A percentile compares a stretch with the other conserved stretches of the same genome.
phyloP scores from a whole-genome alignment of 2,329 filamentous ascomycete genomes.

The Gaeumannomyces tritici region DNA sequence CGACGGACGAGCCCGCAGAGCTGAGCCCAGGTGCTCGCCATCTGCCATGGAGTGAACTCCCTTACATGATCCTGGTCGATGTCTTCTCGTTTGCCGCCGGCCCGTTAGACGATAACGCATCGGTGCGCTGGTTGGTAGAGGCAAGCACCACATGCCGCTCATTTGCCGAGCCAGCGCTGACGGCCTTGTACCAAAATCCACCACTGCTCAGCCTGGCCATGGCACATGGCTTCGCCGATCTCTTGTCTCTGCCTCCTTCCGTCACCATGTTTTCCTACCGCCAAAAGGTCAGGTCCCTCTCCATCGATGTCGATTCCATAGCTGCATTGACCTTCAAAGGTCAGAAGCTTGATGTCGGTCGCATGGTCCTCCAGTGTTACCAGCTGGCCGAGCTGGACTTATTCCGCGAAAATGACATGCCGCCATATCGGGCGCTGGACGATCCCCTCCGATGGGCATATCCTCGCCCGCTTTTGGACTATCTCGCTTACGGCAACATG shows the following conservation, averaged over 20 bases:
- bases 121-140: conserved; percentile 54
- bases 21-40: not conserved
- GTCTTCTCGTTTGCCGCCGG: conserved; percentile 61
- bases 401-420: conserved; percentile 58
- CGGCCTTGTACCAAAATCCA: conserved; percentile 61
- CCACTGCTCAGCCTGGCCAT: conserved; percentile 43
- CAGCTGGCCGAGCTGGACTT: conserved; percentile 62
- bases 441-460: conserved; percentile 60
- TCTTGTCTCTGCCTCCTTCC: conserved; percentile 44
- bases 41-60: conserved; percentile 17
- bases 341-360: conserved; percentile 31
- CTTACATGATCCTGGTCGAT: conserved; percentile 53
- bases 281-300: conserved; percentile 60
- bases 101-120: conserved; percentile 36
- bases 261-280: conserved; percentile 52
- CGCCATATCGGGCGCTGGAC: conserved; percentile 53
- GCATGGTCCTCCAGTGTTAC: conserved; percentile 54
- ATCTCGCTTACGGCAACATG: conserved; percentile 35
- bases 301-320: conserved; percentile 54
- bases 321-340: conserved; percentile 43
- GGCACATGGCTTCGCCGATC: conserved; percentile 32
- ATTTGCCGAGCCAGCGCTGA: conserved; percentile 65
- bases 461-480: conserved; percentile 52
- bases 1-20: not conserved
- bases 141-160: conserved; percentile 51